Percentiles rank a stretch among this genome's conserved stretches.
phyloP scores from a whole-genome alignment of 495 filamentous ascomycete genomes.

The Staphylotrichum tortipilum region DNA sequence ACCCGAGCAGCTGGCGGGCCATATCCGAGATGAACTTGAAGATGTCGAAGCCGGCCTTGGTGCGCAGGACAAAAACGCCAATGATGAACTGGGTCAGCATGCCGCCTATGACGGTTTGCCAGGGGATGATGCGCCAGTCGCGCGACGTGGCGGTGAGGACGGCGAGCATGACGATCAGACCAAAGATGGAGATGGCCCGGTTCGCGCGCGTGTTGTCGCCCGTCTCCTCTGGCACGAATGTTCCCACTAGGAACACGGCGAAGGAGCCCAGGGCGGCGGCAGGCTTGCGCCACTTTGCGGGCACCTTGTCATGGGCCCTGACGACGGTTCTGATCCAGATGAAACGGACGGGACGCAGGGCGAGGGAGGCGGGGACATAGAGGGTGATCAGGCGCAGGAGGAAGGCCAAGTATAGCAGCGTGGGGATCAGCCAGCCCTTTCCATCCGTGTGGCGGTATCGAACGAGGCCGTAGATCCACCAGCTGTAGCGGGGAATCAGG shows the following conservation, averaged over 20 bases:
- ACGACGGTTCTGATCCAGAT: slow-evolving; percentile 58
- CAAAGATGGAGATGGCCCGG: slow-evolving; percentile 73
- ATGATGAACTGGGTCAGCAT: slow-evolving; percentile 84
- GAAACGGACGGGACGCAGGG: slow-evolving; percentile 55
- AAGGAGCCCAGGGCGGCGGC: slow-evolving; percentile 51
- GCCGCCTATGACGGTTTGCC: slow-evolving; percentile 79
- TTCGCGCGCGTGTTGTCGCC: slow-evolving; percentile 69
- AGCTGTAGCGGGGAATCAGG: slow-evolving; percentile 39
- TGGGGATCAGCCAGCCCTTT: slow-evolving; percentile 75
- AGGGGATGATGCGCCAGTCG: slow-evolving; percentile 61
- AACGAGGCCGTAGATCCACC: slow-evolving; percentile 81
- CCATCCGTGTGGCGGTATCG: slow-evolving; percentile 63
- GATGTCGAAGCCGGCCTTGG: slow-evolving; percentile 69
- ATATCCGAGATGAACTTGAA: slow-evolving; percentile 75
- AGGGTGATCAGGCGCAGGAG: slow-evolving; percentile 64
- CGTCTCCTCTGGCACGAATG: slow-evolving; percentile 60
- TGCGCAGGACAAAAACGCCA: slow-evolving; percentile 77
- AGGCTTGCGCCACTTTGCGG: slow-evolving; percentile 53
- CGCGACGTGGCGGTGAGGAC: slow-evolving; percentile 60
- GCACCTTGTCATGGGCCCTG: slow-evolving; percentile 46
- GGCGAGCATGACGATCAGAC: slow-evolving; percentile 62
- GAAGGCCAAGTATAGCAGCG: slow-evolving; percentile 70
- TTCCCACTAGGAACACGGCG: slow-evolving; percentile 63
- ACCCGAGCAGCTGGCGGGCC: slow-evolving; percentile 61
- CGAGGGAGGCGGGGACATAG: slow-evolving; percentile 57